Evolutionary conservation across 163 green algal species (phyloP).

Genomic region (Smithsoniella earleae): DNA sequence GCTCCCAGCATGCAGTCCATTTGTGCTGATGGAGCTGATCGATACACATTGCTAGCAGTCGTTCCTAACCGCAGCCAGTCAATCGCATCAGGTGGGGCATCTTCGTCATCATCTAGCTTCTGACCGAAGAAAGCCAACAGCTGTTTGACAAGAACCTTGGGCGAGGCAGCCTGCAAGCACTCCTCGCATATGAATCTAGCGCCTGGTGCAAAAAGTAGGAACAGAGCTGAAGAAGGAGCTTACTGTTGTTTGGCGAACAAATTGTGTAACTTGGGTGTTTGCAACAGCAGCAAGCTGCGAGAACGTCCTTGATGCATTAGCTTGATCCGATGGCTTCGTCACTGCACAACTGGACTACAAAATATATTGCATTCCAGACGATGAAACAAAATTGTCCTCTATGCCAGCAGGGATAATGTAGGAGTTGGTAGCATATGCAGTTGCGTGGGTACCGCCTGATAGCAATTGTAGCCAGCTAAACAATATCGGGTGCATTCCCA

Average conservation of each 20-base stretch:
- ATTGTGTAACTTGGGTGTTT: background rate
- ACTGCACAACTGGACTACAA: background rate
- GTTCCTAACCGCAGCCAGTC: background rate
- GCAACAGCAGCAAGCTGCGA: background rate
- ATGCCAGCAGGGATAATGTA: too few relatives aligned
- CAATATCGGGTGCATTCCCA: too few relatives aligned
- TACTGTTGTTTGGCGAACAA: slow-evolving; percentile 16
- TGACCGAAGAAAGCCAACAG: too few relatives aligned
- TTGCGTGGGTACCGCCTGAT: too few relatives aligned
- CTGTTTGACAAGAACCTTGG: background rate
- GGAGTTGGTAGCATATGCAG: too few relatives aligned
- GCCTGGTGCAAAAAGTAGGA: background rate
- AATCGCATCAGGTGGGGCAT: background rate
- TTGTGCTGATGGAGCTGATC: background rate
- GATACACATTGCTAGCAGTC: background rate
- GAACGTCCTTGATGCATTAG: background rate
- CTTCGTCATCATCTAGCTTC: background rate
- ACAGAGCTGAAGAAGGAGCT: too few relatives aligned
- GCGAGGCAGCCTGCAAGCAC: slow-evolving; percentile 3
- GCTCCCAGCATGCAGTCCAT: slow-evolving; percentile 25
- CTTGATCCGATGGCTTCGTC: slow-evolving; percentile 14
- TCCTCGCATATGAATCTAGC: background rate
- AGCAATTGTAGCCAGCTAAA: too few relatives aligned
- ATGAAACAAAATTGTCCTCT: too few relatives aligned
- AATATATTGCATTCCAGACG: too few relatives aligned